Base-by-base conservation (phyloP, 179 eudicot genomes). In the Vitellaria paradoxa region DNA sequence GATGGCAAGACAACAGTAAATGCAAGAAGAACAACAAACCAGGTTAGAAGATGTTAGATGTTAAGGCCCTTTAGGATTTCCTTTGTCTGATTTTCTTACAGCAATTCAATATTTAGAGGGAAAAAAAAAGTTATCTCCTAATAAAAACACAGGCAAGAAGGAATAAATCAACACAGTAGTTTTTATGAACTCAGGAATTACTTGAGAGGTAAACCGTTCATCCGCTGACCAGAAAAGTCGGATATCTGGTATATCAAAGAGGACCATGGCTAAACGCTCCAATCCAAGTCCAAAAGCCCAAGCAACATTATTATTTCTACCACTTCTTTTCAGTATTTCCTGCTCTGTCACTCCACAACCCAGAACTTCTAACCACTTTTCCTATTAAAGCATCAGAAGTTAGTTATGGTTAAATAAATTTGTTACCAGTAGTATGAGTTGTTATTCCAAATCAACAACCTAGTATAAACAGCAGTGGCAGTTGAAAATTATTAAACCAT, bases 261-360 rank as follows among this genome's bases (percentile, higher is more conserved):
- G 85, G 77, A 93, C 95, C 98, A 92, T 93, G 21, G 99, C 99
- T 76, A 96, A 85, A 67, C 99, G 88, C 88, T 96, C 99, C 79
- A 96, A 86, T 69, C 99, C 99, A 76, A 96, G 92, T 70, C 99
- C 99, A 83, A 96, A 96, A 68, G 99, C 99, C 99, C 99, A 96
- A 74, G 98, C 99, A 77, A 87, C 89, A 77, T 89, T 88, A 72
- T 91, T 89, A 18, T 82, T 74, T 75, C 75, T 92, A 26, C 97
- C 93, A 71, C 86, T 90, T 85, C 92, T 90, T 83, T 88, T 90
- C 76, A 96, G 80, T 86, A 96, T 96, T 86, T 94, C 98, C 75
- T 85, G 94, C 82, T 96, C 97, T 87, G 88, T 96, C 75, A 96
- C 99, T 67, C 99, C 99, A 78, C 98, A 92, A 45, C 98, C 98